Conservation (phyloP, 179 eudicot species). For the Silene noctiflora region DNA sequence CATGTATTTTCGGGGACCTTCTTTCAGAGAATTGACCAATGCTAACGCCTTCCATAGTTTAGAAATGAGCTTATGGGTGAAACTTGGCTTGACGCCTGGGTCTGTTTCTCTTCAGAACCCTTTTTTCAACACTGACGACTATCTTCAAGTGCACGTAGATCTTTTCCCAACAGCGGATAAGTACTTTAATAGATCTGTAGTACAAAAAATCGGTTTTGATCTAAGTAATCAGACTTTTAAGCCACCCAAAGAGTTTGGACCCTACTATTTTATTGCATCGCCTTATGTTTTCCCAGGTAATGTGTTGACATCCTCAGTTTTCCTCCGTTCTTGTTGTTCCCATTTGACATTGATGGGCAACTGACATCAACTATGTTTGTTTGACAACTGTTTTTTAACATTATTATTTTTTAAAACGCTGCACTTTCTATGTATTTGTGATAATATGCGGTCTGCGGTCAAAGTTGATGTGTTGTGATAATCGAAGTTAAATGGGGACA, state of each 20-base stretch:
- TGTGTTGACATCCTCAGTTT: constrained; percentile 9
- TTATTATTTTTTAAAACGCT: too few species aligned
- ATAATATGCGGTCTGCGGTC: too few species aligned
- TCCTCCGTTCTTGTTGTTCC: neutral
- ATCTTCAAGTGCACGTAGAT: constrained; percentile 62
- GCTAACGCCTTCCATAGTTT: constrained; percentile 53
- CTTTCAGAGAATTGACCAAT: constrained; percentile 62
- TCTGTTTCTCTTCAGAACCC: constrained; percentile 79
- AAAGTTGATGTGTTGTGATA: too few species aligned
- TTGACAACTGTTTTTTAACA: too few species aligned
- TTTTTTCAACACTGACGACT: constrained; percentile 58
- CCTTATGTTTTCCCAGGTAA: constrained; percentile 74
- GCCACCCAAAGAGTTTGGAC: constrained; percentile 78
- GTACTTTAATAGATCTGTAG: constrained; percentile 58
- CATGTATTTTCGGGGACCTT: constrained; percentile 72
- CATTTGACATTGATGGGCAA: too few species aligned
- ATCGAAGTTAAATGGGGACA: too few species aligned
- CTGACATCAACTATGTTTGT: too few species aligned
- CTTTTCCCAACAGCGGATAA: constrained; percentile 56
- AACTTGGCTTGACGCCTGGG: constrained; percentile 64
- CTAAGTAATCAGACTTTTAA: constrained; percentile 76
- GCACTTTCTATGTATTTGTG: too few species aligned
- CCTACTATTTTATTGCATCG: constrained; percentile 66
- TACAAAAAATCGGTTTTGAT: constrained; percentile 63
- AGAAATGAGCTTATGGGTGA: constrained; percentile 66